Evolutionary conservation across 2,329 filamentous ascomycete species (phyloP), one percentile per base, ranked within the genome.

Genomic region (Apiospora sp.): DNA sequence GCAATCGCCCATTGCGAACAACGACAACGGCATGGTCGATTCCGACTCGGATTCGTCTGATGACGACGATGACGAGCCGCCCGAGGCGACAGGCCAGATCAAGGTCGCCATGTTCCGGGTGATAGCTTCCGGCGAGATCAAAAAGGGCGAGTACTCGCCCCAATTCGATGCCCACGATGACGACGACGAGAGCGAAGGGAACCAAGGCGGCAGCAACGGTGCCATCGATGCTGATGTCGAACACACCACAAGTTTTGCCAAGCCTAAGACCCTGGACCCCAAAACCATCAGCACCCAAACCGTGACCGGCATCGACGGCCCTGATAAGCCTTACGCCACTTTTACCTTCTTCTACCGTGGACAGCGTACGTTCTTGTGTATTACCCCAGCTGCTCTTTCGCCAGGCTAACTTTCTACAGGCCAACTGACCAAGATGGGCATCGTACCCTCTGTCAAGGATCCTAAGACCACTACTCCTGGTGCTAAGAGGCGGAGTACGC

Each of bases 251-350:
- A 98, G 95, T 81, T 98, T 98, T 83, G 96, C 96, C 13, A 97
- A 98, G 84, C 96, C 95, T 19, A 98, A 98, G 87, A 93, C 94
- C 1, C 87, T 98, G 71, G 97, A 98, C 84, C 96, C 96, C 0
- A 98, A 98, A 84, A 95, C 94, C 2, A 99, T 99, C 80, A 98
- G 95, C 80, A 99, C 96, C 3, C 96, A 99, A 84, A 99, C 96
- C 0, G 96, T 99, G n/a, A 98, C 96, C 12, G 96, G 96, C 24
- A 97, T 98, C 75, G 96, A 99, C 82, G 94, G 95, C 0, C 95
- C 95, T 27, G 96, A 98, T 75, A 96, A 96, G 83, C 96, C 97
- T 4, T 99, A 98, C 84, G 96, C 96, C 4, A 92, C 94, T 12
- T 99, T 99, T 82, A 98, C 97, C 41, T 99, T 99, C 82, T 94